Conservation (phyloP, 805 yeast species). For the Starmerella kuoi region DNA sequence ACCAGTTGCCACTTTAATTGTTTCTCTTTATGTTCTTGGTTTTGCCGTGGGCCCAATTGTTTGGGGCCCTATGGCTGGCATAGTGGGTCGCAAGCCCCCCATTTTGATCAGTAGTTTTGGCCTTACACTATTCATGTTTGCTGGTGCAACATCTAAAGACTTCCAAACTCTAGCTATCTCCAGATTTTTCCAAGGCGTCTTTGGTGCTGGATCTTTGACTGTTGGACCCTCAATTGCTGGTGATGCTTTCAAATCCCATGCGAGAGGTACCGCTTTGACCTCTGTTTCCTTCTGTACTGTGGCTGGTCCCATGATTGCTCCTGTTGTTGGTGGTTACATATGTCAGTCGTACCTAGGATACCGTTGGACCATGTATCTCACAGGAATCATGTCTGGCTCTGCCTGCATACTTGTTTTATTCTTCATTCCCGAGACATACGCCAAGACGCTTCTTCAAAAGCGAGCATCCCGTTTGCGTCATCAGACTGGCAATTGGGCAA, state of each 20-base stretch:
- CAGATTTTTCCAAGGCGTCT: slow-evolving; percentile 65
- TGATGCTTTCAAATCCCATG: slow-evolving; percentile 10
- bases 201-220: slow-evolving; percentile 54
- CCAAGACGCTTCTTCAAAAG: slow-evolving; percentile 29
- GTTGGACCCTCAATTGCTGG: slow-evolving; percentile 17
- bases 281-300: slow-evolving; percentile 11
- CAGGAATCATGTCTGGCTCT: slow-evolving; percentile 33
- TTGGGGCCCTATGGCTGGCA: slow-evolving; percentile 78
- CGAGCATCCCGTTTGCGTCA: slow-evolving; percentile 37
- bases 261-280: slow-evolving; percentile 17
- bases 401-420: slow-evolving; percentile 30
- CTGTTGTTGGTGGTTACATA: slow-evolving; percentile 36
- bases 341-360: slow-evolving; percentile 63
- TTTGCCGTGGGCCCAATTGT: slow-evolving; percentile 83
- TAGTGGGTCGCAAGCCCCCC: slow-evolving; percentile 54
- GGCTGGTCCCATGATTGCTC: slow-evolving; percentile 26
- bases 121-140: slow-evolving; percentile 22
- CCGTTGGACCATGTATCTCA: slow-evolving; percentile 44
- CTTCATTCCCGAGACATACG: slow-evolving; percentile 29
- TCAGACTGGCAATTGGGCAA: slow-evolving; percentile 41
- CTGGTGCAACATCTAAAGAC: slow-evolving; percentile 18
- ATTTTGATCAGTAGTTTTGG: slow-evolving; percentile 38
- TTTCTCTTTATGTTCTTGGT: slow-evolving; percentile 74
- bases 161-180: slow-evolving; percentile 37
- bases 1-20: slow-evolving; percentile 58